Evolutionary conservation across 2,329 filamentous ascomycete species (phyloP), one percentile per base, ranked within the genome.

Genomic region (Arthrobotrys conoides): DNA sequence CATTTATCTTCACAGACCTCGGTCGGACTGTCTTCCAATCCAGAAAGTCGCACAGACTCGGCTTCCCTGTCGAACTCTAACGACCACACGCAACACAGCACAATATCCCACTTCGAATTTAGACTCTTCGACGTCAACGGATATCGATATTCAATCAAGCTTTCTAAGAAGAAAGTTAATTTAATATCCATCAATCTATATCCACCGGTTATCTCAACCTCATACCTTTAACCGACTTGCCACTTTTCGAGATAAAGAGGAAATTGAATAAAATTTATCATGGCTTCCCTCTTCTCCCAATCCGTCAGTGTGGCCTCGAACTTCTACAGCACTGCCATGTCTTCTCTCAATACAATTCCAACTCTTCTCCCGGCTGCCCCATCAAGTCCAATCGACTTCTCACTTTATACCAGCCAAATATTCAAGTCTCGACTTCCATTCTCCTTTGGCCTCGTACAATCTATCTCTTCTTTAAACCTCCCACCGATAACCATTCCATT

Each of bases 311-410:
- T 48, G 41, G 72, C 67, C 20, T 77, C 73, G 3, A 71, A 71
- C 38, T 53, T 77, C 8, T 77, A 77, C 61, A 59, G 59, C 49
- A 67, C 66, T 49, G 73, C 73, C 57, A 63, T 77, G 16, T 71
- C 67, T 16, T 77, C 73, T 10, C 67, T 77, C 30, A 71, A 77
- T 53, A 71, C 66, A 10, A 44, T 77, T n/a, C 73, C 73, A 16
- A 77, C 73, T 3, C 44, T 77, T 20, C 61, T 77, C 22, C 73
- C 73, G 14, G 61, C 71, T 36, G 63, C 73, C 16, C 67, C 73
- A 2, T 46, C 73, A 9, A 70, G 57, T n/a, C 73, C 67, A 18
- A 67, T 71, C 30, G 46, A 53, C 63, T 71, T 77, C 30, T 71
- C 72, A 6, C 61, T 63, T 18, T 77, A 77, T 30, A 67, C 66